These are phyloP conservation scores for Lentinula detonsa DNA, from an alignment of 768 basidiomycete genomes.

Conservation along the genomic window DNA sequence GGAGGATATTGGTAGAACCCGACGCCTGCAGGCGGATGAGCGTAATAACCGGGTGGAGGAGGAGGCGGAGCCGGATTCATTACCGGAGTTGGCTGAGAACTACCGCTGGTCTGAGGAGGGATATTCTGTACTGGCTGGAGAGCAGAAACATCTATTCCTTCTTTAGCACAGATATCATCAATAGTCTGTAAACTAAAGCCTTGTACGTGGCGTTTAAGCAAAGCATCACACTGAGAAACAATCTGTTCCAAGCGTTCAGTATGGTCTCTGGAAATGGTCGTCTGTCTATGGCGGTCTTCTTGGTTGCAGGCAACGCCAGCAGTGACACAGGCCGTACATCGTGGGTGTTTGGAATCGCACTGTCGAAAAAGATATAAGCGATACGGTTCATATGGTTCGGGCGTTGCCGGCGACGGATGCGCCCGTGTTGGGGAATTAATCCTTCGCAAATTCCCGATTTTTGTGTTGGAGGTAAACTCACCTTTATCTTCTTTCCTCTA, in stretches of 20 bases:
- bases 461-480: slow-evolving; percentile 37
- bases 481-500: slow-evolving; percentile 97
- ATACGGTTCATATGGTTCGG: not conserved
- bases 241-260: slow-evolving; percentile 79
- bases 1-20: slow-evolving; percentile 24
- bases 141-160: slow-evolving; percentile 54
- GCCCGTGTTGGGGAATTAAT: slow-evolving; percentile 1
- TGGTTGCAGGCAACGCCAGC: slow-evolving; percentile 79
- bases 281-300: slow-evolving; percentile 84
- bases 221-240: slow-evolving; percentile 70
- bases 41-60: slow-evolving; percentile 34
- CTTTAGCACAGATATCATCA: slow-evolving; percentile 57
- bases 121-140: slow-evolving; percentile 17
- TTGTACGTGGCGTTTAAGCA: slow-evolving; percentile 68
- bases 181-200: slow-evolving; percentile 62
- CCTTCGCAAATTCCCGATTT: slow-evolving; percentile 3
- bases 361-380: slow-evolving; percentile 23
- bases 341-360: slow-evolving; percentile 90
- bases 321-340: slow-evolving; percentile 80
- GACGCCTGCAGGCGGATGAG: slow-evolving; percentile 29
- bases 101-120: slow-evolving; percentile 21
- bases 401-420: slow-evolving; percentile 5
- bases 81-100: slow-evolving; percentile 28
- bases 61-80: slow-evolving; percentile 31
- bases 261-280: slow-evolving; percentile 78